Percentiles rank a stretch among this genome's conserved stretches.
Conservation (phyloP, 768 basidiomycete genomes). For the Rubroboletus satanas region DNA sequence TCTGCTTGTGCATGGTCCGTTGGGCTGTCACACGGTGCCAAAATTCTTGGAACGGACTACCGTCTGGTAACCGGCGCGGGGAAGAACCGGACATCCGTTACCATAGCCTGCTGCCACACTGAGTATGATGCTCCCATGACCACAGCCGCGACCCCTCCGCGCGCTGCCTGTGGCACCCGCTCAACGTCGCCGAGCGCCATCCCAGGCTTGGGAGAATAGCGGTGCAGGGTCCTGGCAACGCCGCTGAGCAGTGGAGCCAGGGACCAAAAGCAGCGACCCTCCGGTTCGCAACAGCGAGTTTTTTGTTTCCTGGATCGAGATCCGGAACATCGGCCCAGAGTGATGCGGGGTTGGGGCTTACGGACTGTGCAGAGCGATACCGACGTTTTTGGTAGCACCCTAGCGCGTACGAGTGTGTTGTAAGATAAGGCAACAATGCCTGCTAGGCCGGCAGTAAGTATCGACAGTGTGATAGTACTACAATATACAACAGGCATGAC, state of each 20-base stretch:
- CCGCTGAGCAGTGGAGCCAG: slow-evolving; percentile 27
- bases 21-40: background rate
- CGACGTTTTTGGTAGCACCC: slow-evolving; percentile 4
- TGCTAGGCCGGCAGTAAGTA: slow-evolving; percentile 26
- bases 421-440: slow-evolving; percentile 21
- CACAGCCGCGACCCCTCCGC: slow-evolving; percentile 25
- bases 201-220: slow-evolving; percentile 9
- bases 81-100: background rate
- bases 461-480: slow-evolving; percentile 27
- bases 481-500: slow-evolving; percentile 27
- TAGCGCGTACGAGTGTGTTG: background rate
- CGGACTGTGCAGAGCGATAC: slow-evolving; percentile 7
- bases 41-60: background rate
- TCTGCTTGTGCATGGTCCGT: background rate
- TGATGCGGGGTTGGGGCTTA: slow-evolving; percentile 24
- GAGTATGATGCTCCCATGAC: background rate
- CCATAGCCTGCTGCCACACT: background rate
- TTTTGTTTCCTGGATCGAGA: slow-evolving; percentile 25
- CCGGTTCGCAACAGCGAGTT: slow-evolving; percentile 29
- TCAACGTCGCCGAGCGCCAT: slow-evolving; percentile 5
- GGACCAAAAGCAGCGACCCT: slow-evolving; percentile 23
- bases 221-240: slow-evolving; percentile 26
- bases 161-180: slow-evolving; percentile 13
- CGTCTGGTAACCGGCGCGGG: background rate
- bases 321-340: slow-evolving; percentile 26